Evolutionary conservation across 2,329 filamentous ascomycete genomes (phyloP).

Genomic region (Fusarium clavum): DNA sequence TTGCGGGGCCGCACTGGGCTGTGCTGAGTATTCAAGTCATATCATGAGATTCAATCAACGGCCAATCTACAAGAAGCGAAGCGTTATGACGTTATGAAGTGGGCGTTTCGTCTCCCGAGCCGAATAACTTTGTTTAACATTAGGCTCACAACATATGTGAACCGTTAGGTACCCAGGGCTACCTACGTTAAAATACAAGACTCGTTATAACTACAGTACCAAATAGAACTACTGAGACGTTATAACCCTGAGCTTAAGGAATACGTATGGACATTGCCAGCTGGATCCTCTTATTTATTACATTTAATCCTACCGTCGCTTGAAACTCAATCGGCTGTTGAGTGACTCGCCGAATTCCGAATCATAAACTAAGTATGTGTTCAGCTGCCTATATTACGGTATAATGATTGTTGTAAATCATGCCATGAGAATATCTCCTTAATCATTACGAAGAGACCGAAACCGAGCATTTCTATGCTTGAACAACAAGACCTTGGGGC

Average conservation of each 20-base stretch:
- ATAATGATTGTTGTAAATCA: not conserved
- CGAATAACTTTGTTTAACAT: not conserved
- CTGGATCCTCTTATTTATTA: not conserved
- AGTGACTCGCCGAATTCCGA: not conserved
- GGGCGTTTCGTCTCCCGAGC: not conserved
- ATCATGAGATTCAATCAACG: slow-evolving; percentile 10
- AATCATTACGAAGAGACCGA: not conserved
- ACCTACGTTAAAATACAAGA: not conserved
- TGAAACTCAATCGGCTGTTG: not conserved
- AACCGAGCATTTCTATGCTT: not conserved
- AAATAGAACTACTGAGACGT: not conserved
- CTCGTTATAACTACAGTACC: not conserved
- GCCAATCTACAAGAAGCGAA: not conserved
- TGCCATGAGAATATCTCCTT: not conserved
- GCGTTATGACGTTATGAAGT: not conserved
- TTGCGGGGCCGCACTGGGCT: slow-evolving; percentile 24
- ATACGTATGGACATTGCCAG: not conserved
- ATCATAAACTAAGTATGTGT: not conserved
- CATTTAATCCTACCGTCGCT: not conserved
- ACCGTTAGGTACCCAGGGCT: not conserved
- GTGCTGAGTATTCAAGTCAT: slow-evolving; percentile 3
- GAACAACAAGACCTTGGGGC: not conserved
- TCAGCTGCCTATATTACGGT: not conserved
- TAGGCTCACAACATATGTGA: not conserved
- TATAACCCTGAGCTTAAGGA: not conserved